These are phyloP conservation scores for Eimeria acervulina DNA, from an alignment of 169 alveolate genomes.

Conservation along the genomic window DNA sequence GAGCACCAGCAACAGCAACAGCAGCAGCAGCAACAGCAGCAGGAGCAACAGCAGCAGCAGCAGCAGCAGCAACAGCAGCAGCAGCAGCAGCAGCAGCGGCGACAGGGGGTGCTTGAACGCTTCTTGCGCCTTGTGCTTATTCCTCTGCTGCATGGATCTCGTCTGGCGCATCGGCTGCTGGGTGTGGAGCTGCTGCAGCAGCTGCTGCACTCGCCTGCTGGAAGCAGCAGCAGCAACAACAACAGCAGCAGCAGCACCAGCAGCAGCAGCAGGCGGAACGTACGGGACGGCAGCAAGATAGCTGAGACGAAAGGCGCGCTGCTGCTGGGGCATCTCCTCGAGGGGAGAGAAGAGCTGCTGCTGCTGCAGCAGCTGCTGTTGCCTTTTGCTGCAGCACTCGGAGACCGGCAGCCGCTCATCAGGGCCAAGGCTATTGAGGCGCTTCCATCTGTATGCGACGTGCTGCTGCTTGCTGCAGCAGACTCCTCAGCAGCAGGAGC, in stretches of 20 bases:
- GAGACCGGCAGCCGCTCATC: constrained; percentile 22
- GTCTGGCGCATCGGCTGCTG: constrained; percentile 70
- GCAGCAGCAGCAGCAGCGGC: constrained; percentile 49
- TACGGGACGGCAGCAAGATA: background rate
- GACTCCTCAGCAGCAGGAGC: constrained; percentile 52
- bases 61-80: constrained; percentile 32
- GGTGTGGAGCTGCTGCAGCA: constrained; percentile 73
- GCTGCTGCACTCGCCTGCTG: constrained; percentile 59
- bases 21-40: background rate
- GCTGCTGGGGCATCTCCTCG: constrained; percentile 36
- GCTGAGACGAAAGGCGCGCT: background rate
- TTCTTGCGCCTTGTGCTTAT: constrained; percentile 6
- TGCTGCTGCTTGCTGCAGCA: constrained; percentile 70
- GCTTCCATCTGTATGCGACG: constrained; percentile 38
- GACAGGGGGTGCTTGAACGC: constrained; percentile 28
- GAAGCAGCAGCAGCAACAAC: constrained; percentile 12
- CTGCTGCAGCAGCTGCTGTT: constrained; percentile 76
- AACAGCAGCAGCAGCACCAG: constrained; percentile 37
- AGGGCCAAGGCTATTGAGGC: constrained; percentile 62
- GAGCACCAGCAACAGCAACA: background rate
- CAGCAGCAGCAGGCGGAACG: background rate
- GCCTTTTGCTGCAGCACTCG: constrained; percentile 70
- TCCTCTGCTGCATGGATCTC: constrained; percentile 57
- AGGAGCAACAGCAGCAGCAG: constrained; percentile 22
- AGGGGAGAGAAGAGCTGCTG: background rate